phyloP scores from a whole-genome alignment of 2,329 filamentous ascomycete genomes.

The Penicillium expansum region DNA sequence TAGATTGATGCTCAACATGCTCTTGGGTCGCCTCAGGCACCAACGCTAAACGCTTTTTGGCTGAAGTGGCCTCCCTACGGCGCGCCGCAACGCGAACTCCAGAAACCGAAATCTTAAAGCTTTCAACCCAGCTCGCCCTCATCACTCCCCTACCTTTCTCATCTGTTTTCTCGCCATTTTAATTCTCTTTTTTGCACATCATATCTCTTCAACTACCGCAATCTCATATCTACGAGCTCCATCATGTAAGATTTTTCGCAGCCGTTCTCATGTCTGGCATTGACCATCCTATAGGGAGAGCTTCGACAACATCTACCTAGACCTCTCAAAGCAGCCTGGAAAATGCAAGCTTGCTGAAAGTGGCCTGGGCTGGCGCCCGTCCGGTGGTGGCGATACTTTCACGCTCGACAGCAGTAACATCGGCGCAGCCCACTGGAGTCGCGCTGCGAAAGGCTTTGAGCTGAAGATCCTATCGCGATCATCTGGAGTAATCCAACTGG shows the following conservation, averaged over 20 bases:
- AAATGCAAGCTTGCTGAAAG: slow-evolving; percentile 94
- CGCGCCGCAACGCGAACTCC: slow-evolving; percentile 25
- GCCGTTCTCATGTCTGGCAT: slow-evolving; percentile 1
- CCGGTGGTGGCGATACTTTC: slow-evolving; percentile 83
- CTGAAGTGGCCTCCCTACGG: slow-evolving; percentile 23
- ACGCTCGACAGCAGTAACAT: slow-evolving; percentile 88
- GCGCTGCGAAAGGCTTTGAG: slow-evolving; percentile 87
- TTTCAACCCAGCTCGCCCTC: slow-evolving; percentile 5
- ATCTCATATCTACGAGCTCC: slow-evolving; percentile 26
- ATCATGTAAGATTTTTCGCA: slow-evolving; percentile 32
- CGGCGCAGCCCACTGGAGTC: slow-evolving; percentile 86
- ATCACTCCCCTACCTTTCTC: neutral
- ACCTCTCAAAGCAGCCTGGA: slow-evolving; percentile 86
- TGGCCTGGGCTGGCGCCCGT: slow-evolving; percentile 92
- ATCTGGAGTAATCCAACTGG: slow-evolving; percentile 84
- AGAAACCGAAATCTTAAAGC: slow-evolving; percentile 22
- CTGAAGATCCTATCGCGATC: slow-evolving; percentile 85
- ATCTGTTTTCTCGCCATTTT: neutral
- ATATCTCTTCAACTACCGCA: neutral
- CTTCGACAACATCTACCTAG: slow-evolving; percentile 95
- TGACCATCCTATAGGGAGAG: slow-evolving; percentile 63
- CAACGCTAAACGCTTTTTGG: slow-evolving; percentile 16
- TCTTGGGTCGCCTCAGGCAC: slow-evolving; percentile 8
- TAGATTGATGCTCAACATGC: neutral
- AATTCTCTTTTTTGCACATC: too few species aligned